Percentiles rank a stretch among this genome's conserved stretches.
Evolutionary conservation across 2,329 filamentous ascomycete species (phyloP).

Genomic region (Pseudogymnoascus sp.): DNA sequence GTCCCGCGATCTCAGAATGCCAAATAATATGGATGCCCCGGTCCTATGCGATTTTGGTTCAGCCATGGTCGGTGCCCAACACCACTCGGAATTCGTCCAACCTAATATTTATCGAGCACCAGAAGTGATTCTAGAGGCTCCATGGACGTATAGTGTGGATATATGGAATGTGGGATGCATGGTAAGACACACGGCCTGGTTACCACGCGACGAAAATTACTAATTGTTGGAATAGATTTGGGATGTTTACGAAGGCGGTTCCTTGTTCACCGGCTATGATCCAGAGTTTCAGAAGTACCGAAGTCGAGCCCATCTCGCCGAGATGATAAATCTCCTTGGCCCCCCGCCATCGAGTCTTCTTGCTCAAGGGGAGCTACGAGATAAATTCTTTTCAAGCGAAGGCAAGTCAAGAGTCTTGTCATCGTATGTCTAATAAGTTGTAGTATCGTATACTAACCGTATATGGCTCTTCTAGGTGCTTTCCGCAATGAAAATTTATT

Average conservation of each 20-base stretch:
- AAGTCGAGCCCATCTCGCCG: constrained; percentile 37
- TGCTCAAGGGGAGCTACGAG: not conserved
- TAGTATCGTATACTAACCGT: not conserved
- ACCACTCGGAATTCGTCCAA: constrained; percentile 36
- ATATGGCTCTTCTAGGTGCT: not conserved
- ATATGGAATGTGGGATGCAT: constrained; percentile 49
- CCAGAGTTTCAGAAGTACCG: not conserved
- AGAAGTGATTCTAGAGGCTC: constrained; percentile 41
- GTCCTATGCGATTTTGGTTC: constrained; percentile 47
- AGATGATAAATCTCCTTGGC: constrained; percentile 43
- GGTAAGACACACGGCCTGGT: constrained; percentile 32
- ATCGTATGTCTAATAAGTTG: not conserved
- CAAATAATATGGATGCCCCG: constrained; percentile 29
- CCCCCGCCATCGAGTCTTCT: constrained; percentile 31
- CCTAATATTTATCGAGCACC: constrained; percentile 38
- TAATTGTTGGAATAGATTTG: constrained; percentile 35
- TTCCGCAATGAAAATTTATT: constrained; percentile 15
- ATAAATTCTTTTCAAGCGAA: not conserved
- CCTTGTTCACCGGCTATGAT: constrained; percentile 35
- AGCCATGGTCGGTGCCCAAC: constrained; percentile 33
- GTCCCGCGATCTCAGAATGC: constrained; percentile 32
- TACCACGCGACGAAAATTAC: not conserved
- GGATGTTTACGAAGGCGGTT: constrained; percentile 42
- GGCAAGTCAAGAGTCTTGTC: not conserved
- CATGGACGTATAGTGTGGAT: constrained; percentile 42